Evolutionary conservation across 768 basidiomycete species (phyloP).

Genomic region (Trametes sanguinea): DNA sequence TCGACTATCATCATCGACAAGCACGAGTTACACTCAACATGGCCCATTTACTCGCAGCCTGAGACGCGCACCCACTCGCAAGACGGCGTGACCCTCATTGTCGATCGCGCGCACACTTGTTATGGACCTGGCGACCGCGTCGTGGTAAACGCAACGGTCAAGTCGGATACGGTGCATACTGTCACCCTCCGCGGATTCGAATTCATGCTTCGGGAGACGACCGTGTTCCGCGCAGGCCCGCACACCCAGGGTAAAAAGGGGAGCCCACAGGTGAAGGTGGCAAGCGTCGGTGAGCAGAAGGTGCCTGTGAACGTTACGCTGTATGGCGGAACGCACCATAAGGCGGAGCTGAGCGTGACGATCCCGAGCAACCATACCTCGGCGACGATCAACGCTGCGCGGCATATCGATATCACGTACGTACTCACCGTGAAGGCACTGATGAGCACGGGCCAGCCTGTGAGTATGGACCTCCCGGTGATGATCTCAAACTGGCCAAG

Average conservation of each 20-base stretch:
- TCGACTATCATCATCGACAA: constrained; percentile 85
- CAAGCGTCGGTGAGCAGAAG: constrained; percentile 68
- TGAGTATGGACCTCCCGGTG: constrained; percentile 75
- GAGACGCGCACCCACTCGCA: constrained; percentile 67
- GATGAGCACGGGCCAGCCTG: constrained; percentile 63
- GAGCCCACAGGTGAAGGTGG: constrained; percentile 55
- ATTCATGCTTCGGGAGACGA: constrained; percentile 75
- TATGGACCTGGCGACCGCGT: constrained; percentile 87
- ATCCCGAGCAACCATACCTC: constrained; percentile 76
- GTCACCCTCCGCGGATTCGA: constrained; percentile 84
- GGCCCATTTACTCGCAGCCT: constrained; percentile 86
- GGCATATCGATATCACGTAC: constrained; percentile 87
- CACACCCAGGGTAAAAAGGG: constrained; percentile 57
- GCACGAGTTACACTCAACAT: constrained; percentile 90
- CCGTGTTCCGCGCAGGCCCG: constrained; percentile 68
- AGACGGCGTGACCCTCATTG: constrained; percentile 73
- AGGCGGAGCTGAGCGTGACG: constrained; percentile 69
- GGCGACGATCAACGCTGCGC: constrained; percentile 76
- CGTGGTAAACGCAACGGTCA: constrained; percentile 67
- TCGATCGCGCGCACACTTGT: constrained; percentile 76
- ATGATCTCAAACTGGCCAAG: constrained; percentile 87
- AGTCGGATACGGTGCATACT: constrained; percentile 67
- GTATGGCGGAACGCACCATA: constrained; percentile 69
- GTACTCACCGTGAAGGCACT: constrained; percentile 75
- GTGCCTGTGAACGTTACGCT: constrained; percentile 72